Percentiles rank a stretch among this genome's conserved stretches.
Conservation (phyloP, 495 filamentous ascomycete species). For the Penicillium cinerascens region DNA sequence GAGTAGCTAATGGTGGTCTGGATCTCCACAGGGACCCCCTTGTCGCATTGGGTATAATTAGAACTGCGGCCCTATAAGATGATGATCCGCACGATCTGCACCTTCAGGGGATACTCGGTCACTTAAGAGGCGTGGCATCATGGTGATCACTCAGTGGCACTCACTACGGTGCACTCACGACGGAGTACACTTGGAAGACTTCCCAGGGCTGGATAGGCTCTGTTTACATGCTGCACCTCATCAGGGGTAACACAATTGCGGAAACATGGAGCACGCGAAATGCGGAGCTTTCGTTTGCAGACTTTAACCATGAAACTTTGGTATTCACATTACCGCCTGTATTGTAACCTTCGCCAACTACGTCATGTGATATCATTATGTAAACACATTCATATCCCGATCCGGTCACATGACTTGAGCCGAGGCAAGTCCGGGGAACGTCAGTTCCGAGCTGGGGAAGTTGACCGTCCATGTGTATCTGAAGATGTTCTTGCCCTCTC, state of each 20-base stretch:
- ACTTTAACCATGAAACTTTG: neutral
- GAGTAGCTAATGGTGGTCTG: neutral
- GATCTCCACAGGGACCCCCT: neutral
- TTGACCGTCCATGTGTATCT: neutral
- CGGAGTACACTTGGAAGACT: neutral
- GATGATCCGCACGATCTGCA: slow-evolving; percentile 1
- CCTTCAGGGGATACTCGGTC: slow-evolving; percentile 6
- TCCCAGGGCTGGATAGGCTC: neutral
- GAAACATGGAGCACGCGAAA: neutral
- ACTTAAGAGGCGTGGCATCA: neutral
- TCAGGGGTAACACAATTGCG: neutral
- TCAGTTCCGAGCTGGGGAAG: slow-evolving; percentile 2
- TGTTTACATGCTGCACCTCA: no score
- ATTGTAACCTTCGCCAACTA: neutral
- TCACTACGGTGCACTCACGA: neutral
- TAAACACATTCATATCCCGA: neutral
- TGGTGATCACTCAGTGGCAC: slow-evolving; percentile 6
- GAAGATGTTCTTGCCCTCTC: neutral
- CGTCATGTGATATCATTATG: neutral
- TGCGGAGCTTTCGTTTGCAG: neutral
- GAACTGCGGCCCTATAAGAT: neutral
- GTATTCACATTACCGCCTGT: neutral
- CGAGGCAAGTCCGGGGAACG: slow-evolving; percentile 16
- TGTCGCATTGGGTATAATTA: neutral
- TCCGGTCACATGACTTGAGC: slow-evolving; percentile 7